phyloP scores from a whole-genome alignment of 495 filamentous ascomycete species.

The Tetracladium marchalianum region DNA sequence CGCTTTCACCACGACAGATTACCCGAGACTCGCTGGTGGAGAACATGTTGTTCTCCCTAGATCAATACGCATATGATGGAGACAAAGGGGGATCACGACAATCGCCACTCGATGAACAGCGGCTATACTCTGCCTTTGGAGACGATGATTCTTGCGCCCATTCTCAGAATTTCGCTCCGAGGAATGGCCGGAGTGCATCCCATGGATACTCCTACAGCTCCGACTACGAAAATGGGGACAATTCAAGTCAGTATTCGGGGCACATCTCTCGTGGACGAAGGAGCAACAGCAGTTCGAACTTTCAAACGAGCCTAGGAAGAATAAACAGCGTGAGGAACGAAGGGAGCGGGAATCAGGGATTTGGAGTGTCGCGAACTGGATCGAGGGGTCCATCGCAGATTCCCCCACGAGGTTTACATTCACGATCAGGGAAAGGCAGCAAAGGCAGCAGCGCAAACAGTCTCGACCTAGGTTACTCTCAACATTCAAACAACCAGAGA shows the following conservation, averaged over 20 bases:
- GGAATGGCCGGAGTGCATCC: slow-evolving; percentile 38
- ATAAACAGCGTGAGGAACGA: slow-evolving; percentile 51
- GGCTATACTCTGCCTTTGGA: slow-evolving; percentile 29
- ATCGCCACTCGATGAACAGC: slow-evolving; percentile 16
- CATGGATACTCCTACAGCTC: slow-evolving; percentile 69
- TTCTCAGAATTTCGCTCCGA: slow-evolving; percentile 10
- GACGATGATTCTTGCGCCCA: slow-evolving; percentile 27
- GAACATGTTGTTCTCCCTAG: slow-evolving; percentile 84
- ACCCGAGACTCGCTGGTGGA: slow-evolving; percentile 81
- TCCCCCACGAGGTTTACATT: slow-evolving; percentile 26
- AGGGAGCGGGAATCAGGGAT: slow-evolving; percentile 21
- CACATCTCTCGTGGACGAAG: slow-evolving; percentile 52
- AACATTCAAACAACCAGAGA: slow-evolving; percentile 43
- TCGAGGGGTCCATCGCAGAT: slow-evolving; percentile 10
- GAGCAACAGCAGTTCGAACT: slow-evolving; percentile 76
- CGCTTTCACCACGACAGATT: slow-evolving; percentile 61
- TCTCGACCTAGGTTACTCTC: slow-evolving; percentile 51
- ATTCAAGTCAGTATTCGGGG: slow-evolving; percentile 50
- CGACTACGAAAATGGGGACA: slow-evolving; percentile 55
- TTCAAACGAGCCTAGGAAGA: slow-evolving; percentile 49
- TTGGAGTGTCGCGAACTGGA: not conserved
- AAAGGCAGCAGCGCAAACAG: slow-evolving; percentile 66
- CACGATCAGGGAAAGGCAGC: slow-evolving; percentile 52
- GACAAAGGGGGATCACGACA: slow-evolving; percentile 20
- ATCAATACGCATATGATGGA: slow-evolving; percentile 53